These are phyloP conservation scores for Lithospermum erythrorhizon DNA, from an alignment of 257 asterid genomes.

Conservation along the genomic window DNA sequence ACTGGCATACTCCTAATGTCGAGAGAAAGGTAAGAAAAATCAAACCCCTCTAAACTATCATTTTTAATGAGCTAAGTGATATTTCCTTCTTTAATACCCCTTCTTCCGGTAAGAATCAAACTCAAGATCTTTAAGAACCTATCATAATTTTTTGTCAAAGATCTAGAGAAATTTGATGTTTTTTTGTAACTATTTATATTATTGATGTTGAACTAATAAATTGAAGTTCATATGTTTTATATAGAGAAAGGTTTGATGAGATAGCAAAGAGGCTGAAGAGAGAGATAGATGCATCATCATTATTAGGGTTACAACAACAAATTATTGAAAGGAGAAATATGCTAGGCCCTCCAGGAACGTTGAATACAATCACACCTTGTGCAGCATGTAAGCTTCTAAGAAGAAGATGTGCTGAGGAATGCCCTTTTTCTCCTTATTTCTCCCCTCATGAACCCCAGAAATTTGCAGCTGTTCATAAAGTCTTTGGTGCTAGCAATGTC, in stretches of 20 bases:
- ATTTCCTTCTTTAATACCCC: not conserved
- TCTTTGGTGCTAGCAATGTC: slow-evolving; percentile 92
- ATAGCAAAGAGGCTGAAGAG: slow-evolving; percentile 57
- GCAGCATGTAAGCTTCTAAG: slow-evolving; percentile 89
- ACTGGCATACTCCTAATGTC: slow-evolving; percentile 40
- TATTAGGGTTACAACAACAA: not conserved
- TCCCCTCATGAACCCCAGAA: slow-evolving; percentile 88
- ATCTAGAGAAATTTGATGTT: not conserved
- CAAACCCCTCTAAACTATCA: not conserved
- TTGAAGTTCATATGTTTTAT: not conserved
- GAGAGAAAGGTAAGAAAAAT: slow-evolving; percentile 45
- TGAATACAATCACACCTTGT: slow-evolving; percentile 80
- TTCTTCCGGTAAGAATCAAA: no score
- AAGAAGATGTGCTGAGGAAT: slow-evolving; percentile 85
- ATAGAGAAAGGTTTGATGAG: slow-evolving; percentile 66
- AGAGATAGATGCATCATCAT: slow-evolving; percentile 32
- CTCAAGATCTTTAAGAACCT: no score
- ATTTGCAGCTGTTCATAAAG: slow-evolving; percentile 90
- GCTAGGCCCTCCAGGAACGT: slow-evolving; percentile 47
- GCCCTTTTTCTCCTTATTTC: slow-evolving; percentile 85
- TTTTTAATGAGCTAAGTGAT: not conserved
- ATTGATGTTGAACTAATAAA: not conserved
- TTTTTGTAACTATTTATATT: no score
- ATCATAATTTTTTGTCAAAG: no score
- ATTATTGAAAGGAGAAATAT: slow-evolving; percentile 48